Base-by-base conservation (phyloP, 257 asterid species). In the Dorcoceras hygrometricum region DNA sequence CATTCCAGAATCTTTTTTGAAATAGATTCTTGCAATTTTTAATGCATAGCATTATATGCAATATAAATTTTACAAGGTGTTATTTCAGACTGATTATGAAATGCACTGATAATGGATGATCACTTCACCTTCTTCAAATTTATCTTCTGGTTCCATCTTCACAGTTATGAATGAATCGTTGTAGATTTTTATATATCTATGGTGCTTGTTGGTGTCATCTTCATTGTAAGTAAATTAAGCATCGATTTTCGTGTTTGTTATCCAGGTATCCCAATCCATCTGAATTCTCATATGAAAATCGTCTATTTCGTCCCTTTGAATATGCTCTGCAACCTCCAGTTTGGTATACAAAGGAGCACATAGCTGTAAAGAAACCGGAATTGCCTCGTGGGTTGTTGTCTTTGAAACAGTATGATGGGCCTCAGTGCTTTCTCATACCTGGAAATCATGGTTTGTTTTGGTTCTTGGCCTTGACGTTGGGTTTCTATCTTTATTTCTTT, bases 211-310 rank as follows among this genome's bases (percentile, higher is more conserved):
- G n/a, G n/a, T n/a, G n/a, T n/a, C n/a, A n/a, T n/a, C 20, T 34
- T 66, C 55, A 29, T 53, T 34, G 12, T 59, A 16, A 36, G 46
- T 70, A 28, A 72, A 66, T 55, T 53, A 7, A 12, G 32, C 27
- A 28, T 64, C 43, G 31, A 61, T 56, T 48, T 63, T 73, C 70
- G 14, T 71, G 10, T 74, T 55, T 57, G 16, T 23, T 62, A 69
- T 71, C 68, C 77, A 94, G 99, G 84, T 94, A 90, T 77, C 99
- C 99, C 55, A 94, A 94, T 80, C 99, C 97, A 69, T 90, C 99
- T 75, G 80, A 83, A 39, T 94, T 87, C 73, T 80, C 97, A n/a
- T 94, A 94, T 57, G 97, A 94, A 79, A 88, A 72, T 62, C 97
- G 99, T 62, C 88, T 94, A 63, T 94, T 94, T 75, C 91, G 88